phyloP scores from a whole-genome alignment of 2,329 filamentous ascomycete species.

The Anthostomella pinea region DNA sequence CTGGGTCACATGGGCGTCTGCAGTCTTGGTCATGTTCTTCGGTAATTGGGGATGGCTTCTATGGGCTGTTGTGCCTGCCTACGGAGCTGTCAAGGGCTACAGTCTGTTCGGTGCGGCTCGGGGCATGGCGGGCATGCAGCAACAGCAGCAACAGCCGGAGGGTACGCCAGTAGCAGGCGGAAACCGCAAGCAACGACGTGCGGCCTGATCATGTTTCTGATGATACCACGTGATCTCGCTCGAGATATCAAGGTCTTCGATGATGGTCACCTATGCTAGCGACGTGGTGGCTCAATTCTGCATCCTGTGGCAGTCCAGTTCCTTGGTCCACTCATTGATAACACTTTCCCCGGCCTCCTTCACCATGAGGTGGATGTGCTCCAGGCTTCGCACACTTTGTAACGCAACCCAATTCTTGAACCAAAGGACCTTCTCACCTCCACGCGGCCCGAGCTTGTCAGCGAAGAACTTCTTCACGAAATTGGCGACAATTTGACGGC shows the following conservation, averaged over 20 bases:
- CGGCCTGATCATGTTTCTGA: constrained; percentile 38
- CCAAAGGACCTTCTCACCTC: constrained; percentile 64
- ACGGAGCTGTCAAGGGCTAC: constrained; percentile 52
- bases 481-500: constrained; percentile 59
- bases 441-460: constrained; percentile 48
- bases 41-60: constrained; percentile 72
- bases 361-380: constrained; percentile 82
- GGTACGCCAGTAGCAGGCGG: constrained; percentile 37
- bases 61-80: constrained; percentile 54
- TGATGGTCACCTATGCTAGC: too few relatives aligned
- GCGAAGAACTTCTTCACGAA: constrained; percentile 72
- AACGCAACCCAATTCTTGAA: constrained; percentile 92
- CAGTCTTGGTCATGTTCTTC: constrained; percentile 68
- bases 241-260: not conserved
- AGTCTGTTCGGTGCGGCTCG: constrained; percentile 53
- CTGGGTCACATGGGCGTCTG: constrained; percentile 86
- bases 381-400: constrained; percentile 82
- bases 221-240: not conserved
- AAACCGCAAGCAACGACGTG: constrained; percentile 55
- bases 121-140: constrained; percentile 49
- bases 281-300: too few relatives aligned
- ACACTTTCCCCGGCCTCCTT: constrained; percentile 50
- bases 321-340: constrained; percentile 52
- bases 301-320: constrained; percentile 38
- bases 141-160: constrained; percentile 31